These are phyloP conservation scores for Colletotrichum nymphaeae DNA, from an alignment of 2,329 filamentous ascomycete genomes.

Conservation along the genomic window DNA sequence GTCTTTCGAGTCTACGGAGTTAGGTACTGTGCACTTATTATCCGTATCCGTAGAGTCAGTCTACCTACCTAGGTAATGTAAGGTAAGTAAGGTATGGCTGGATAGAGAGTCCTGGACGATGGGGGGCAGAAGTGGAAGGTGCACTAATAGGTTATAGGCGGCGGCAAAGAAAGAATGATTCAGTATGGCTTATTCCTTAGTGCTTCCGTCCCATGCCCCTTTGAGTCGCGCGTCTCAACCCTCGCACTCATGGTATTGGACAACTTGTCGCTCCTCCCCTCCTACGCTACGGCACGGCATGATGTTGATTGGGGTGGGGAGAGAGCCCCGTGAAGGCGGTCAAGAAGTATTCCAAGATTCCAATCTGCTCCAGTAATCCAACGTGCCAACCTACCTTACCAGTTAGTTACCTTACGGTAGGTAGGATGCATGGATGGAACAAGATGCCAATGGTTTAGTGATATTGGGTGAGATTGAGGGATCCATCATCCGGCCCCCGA, in stretches of 20 bases:
- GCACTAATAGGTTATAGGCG: conserved; percentile 1
- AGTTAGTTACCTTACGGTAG: too few relatives aligned
- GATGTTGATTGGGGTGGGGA: conserved; percentile 10
- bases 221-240: conserved; percentile 19
- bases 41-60: background rate
- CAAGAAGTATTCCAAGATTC: background rate
- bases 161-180: conserved; percentile 3
- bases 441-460: background rate
- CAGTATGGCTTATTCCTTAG: conserved; percentile 12
- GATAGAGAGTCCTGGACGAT: too few relatives aligned
- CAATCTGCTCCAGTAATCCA: too few relatives aligned
- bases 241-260: background rate
- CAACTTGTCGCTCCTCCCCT: background rate
- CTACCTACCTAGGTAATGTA: too few relatives aligned
- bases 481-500: background rate
- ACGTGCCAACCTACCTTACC: too few relatives aligned
- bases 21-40: too few relatives aligned
- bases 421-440: too few relatives aligned
- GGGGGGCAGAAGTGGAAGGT: background rate
- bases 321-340: background rate
- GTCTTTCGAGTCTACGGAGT: too few relatives aligned
- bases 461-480: conserved; percentile 17
- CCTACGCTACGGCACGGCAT: background rate
- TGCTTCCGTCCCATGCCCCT: conserved; percentile 10
- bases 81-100: too few relatives aligned